These are phyloP conservation scores for Penicillium robsamsonii DNA, from an alignment of 495 filamentous ascomycete genomes.

Conservation along the genomic window DNA sequence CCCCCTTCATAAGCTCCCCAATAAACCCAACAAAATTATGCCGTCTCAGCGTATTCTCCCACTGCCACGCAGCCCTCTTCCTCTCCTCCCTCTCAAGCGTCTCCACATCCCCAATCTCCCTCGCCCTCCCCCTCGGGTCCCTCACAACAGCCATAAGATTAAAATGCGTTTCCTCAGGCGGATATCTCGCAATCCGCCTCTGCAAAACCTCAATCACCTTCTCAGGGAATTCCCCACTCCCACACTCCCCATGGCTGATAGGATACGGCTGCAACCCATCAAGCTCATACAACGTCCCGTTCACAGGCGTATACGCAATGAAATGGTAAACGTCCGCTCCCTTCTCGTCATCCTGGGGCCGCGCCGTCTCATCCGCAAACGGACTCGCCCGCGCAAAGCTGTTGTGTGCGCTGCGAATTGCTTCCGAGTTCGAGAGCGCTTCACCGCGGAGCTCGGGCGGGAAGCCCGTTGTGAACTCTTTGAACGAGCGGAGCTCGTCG, in stretches of 20 bases:
- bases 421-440: slow-evolving; percentile 66
- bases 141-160: slow-evolving; percentile 90
- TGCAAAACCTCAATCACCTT: slow-evolving; percentile 85
- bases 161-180: slow-evolving; percentile 84
- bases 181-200: slow-evolving; percentile 81
- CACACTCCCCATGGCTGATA: slow-evolving; percentile 79
- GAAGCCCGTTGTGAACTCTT: slow-evolving; percentile 86
- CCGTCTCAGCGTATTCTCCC: slow-evolving; percentile 89
- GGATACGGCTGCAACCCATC: slow-evolving; percentile 92
- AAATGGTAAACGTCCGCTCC: slow-evolving; percentile 89
- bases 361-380: slow-evolving; percentile 84
- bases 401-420: slow-evolving; percentile 91
- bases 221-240: slow-evolving; percentile 66
- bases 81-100: slow-evolving; percentile 73
- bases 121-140: slow-evolving; percentile 71
- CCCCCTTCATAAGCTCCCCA: slow-evolving; percentile 84
- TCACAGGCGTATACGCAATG: slow-evolving; percentile 85
- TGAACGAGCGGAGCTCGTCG: slow-evolving; percentile 67
- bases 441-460: slow-evolving; percentile 75
- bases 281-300: slow-evolving; percentile 83
- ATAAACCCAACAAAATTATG: slow-evolving; percentile 98
- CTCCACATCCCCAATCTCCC: slow-evolving; percentile 81
- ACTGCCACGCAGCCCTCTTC: slow-evolving; percentile 84
- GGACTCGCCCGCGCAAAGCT: slow-evolving; percentile 84
- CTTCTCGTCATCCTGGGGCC: slow-evolving; percentile 53